A percentile compares a stretch with the other conserved stretches of the same genome.
Evolutionary conservation across 306 rosid species (phyloP).

Genomic region (Sophora flavescens): DNA sequence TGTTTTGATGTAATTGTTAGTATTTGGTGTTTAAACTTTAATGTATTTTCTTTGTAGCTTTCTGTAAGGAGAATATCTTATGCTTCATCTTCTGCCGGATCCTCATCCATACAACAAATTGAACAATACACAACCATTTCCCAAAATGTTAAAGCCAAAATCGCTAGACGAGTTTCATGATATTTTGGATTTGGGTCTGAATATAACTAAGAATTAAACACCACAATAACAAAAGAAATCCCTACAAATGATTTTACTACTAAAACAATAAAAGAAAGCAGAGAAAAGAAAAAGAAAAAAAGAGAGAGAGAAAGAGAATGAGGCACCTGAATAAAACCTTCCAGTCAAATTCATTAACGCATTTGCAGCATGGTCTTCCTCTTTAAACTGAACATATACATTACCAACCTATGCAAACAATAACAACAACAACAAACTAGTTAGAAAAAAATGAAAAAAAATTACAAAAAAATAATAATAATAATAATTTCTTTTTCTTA

Average conservation of each 20-base stretch:
- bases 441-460: background rate
- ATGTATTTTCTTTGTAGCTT: background rate
- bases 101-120: background rate
- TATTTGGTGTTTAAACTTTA: background rate
- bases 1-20: background rate
- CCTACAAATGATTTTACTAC: background rate
- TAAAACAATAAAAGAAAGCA: background rate
- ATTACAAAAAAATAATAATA: too few relatives aligned
- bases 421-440: background rate
- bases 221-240: background rate
- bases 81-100: background rate
- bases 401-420: slow-evolving; percentile 79
- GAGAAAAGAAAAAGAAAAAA: too few relatives aligned
- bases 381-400: slow-evolving; percentile 84
- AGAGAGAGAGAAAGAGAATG: background rate
- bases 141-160: background rate
- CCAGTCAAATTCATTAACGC: slow-evolving; percentile 91
- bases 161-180: background rate
- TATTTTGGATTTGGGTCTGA: background rate
- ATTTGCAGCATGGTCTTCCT: slow-evolving; percentile 96
- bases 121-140: background rate
- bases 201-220: background rate
- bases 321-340: slow-evolving; percentile 88
- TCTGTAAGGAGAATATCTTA: background rate
- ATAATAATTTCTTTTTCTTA: too few relatives aligned